Conservation (phyloP, 176 grass and related monocot species). For the Carex scoparia region DNA sequence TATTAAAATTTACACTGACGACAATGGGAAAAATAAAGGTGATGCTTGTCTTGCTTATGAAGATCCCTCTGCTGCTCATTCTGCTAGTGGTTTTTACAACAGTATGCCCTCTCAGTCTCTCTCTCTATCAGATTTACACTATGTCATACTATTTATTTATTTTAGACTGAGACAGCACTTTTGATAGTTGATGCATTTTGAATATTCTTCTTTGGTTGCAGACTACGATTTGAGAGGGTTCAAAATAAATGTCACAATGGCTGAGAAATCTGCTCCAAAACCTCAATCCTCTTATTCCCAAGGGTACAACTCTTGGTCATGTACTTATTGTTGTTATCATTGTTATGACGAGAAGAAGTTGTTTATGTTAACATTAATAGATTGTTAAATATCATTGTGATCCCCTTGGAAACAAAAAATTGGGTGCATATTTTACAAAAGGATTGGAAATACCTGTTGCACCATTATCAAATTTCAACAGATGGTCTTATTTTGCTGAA, state of each 20-base stretch:
- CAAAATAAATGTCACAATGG: slow-evolving; percentile 90
- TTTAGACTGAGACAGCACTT: neutral
- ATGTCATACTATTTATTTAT: neutral
- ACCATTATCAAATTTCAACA: neutral
- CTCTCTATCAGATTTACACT: neutral
- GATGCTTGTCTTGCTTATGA: slow-evolving; percentile 97
- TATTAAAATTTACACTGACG: slow-evolving; percentile 97
- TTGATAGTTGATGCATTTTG: slow-evolving; percentile 20
- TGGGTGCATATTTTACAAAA: no score
- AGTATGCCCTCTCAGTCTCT: slow-evolving; percentile 40
- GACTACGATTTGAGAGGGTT: slow-evolving; percentile 93
- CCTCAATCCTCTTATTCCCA: slow-evolving; percentile 67
- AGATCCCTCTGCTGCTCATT: slow-evolving; percentile 95
- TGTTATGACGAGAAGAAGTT: neutral
- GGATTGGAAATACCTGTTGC: neutral
- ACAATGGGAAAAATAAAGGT: slow-evolving; percentile 86
- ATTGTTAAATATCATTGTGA: neutral
- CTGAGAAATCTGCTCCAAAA: slow-evolving; percentile 93
- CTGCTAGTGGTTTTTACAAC: slow-evolving; percentile 94
- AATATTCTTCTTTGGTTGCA: slow-evolving; percentile 32
- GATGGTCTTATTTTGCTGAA: neutral
- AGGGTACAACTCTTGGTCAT: slow-evolving; percentile 47
- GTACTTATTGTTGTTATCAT: slow-evolving; percentile 22
- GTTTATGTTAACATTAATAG: neutral
- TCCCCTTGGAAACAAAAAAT: neutral